Base-by-base conservation (phyloP, 768 basidiomycete species). In the Mycena albidolilacea region DNA sequence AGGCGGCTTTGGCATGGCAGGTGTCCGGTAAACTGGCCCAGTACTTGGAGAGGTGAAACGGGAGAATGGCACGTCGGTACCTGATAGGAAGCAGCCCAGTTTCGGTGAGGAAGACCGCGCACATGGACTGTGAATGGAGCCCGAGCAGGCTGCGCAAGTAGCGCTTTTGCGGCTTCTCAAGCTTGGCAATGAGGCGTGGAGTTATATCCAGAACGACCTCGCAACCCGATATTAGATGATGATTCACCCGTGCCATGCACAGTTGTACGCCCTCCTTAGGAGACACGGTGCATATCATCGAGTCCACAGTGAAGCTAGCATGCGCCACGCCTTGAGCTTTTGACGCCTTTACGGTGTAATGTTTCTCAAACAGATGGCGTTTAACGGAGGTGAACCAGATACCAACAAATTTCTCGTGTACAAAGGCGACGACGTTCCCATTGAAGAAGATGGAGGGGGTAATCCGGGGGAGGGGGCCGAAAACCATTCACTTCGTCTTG, bases 11-110 rank as follows among this genome's bases (percentile, higher is more conserved):
- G 10, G 64, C 58, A 10, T 50, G 52, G 60, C 54, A 60, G 11
- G n/a, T 23, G n/a, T 69, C 58, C 11, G 59, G 37, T 5, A 77
- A 65, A 0, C n/a, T n/a, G 23, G 71, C 52, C 44, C 78, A 55
- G 58, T 80, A 79, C 8, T 46, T 52, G 2, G 77, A 67, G 46
- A 77, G 78, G 8, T 70, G 57, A 0, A 82, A 68, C 15, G 77
- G 77, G 1, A 80, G 69, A 2, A 66, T 54, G 15, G 74, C 54
- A 7, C 79, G 71, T 10, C 78, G 72, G 54, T 77, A 76, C 3
- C 67, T 66, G 12, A 82, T 70, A 4, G 81, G 80, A 23, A 61
- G 37, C 9, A 82, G 37, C 14, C 79, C 78, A 14, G 81, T 82
- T 71, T 81, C 79, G 0, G 79, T 72, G 64, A 76, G 77, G 10